Evolutionary conservation across 2,329 filamentous ascomycete genomes (phyloP).

Genomic region (Fusarium humuli): DNA sequence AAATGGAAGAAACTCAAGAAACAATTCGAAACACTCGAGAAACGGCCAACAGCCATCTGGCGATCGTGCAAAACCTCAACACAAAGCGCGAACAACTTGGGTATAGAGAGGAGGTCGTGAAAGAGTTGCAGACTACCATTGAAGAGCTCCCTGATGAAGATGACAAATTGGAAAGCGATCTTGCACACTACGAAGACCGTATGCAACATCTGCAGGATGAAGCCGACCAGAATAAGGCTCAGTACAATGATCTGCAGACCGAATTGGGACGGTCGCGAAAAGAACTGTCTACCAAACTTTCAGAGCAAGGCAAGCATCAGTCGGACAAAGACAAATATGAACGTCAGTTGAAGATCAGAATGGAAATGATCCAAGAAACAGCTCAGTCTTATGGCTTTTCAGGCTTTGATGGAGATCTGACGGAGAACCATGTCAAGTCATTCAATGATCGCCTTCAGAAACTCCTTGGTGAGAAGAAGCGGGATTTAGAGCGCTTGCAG

Average conservation of each 20-base stretch:
- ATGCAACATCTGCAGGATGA: conserved; percentile 74
- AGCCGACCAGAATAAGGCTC: conserved; percentile 69
- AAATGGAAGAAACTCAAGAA: conserved; percentile 70
- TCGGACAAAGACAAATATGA: conserved; percentile 91
- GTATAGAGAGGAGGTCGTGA: conserved; percentile 76
- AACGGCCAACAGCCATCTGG: conserved; percentile 78
- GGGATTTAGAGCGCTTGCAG: conserved; percentile 79
- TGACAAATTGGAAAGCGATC: conserved; percentile 74
- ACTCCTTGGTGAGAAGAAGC: conserved; percentile 80
- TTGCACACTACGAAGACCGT: conserved; percentile 82
- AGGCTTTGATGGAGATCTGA: conserved; percentile 83
- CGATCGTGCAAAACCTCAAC: conserved; percentile 79
- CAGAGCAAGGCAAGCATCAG: conserved; percentile 80
- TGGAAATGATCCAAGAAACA: conserved; percentile 80
- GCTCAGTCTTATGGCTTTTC: conserved; percentile 82
- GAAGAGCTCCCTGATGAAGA: conserved; percentile 84
- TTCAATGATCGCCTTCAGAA: conserved; percentile 85
- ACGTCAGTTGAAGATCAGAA: conserved; percentile 77
- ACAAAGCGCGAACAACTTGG: conserved; percentile 80
- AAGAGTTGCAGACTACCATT: conserved; percentile 77
- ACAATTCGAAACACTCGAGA: conserved; percentile 75
- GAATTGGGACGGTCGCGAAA: conserved; percentile 59
- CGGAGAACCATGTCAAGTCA: conserved; percentile 76
- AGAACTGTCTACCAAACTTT: conserved; percentile 63
- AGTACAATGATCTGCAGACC: conserved; percentile 73